Evolutionary conservation across 208 protist genomes (phyloP).

Genomic region (Trypanosoma cruzi): DNA sequence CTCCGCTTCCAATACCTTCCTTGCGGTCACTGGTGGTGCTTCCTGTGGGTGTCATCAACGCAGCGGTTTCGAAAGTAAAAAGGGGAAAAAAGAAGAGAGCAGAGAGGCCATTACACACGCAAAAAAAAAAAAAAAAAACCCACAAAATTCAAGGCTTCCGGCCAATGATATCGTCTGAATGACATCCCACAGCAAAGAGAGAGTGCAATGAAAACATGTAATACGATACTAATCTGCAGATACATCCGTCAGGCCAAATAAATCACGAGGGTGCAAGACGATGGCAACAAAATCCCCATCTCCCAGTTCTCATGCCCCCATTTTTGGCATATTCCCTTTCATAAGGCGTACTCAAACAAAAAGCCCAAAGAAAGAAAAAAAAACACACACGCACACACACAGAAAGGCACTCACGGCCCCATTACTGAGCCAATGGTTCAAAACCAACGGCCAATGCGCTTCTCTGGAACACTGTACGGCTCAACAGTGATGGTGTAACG

Average conservation of each 20-base stretch:
- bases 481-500: slow-evolving; percentile 86
- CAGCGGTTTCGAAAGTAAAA: not conserved
- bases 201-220: not conserved
- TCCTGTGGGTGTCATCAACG: not conserved
- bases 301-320: not conserved
- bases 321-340: no score
- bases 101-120: not conserved
- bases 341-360: no score
- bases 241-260: not conserved
- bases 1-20: not conserved
- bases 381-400: not conserved
- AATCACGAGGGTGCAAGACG: not conserved
- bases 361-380: no score
- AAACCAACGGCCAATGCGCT: slow-evolving; percentile 76
- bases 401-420: not conserved
- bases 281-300: not conserved
- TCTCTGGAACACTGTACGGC: slow-evolving; percentile 61
- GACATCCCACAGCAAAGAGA: not conserved
- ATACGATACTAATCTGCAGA: not conserved
- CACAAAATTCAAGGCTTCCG: not conserved
- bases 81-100: not conserved
- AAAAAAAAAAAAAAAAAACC: not conserved
- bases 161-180: not conserved
- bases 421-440: slow-evolving; percentile 25
- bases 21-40: not conserved